These are phyloP conservation scores for Ophiostoma piceae DNA, from an alignment of 2,329 filamentous ascomycete genomes.

Conservation along the genomic window DNA sequence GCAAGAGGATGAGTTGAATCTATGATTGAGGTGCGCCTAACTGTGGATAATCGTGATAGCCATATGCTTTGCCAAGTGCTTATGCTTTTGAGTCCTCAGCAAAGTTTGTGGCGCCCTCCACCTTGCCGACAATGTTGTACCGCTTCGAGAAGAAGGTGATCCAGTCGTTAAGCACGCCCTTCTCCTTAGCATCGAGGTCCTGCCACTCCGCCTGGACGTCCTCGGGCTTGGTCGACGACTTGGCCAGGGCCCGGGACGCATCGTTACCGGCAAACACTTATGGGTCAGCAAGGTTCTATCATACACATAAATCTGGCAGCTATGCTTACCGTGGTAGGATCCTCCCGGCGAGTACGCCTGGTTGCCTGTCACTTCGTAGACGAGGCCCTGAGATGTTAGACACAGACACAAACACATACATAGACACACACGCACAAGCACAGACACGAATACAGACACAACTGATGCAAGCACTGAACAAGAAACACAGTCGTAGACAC, in stretches of 20 bases:
- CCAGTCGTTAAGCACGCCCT: conserved; percentile 84
- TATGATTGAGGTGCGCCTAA: not conserved
- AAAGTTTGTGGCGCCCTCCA: conserved; percentile 56
- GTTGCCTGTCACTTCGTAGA: conserved; percentile 92
- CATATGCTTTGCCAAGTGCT: too few relatives aligned
- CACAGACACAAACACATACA: not conserved
- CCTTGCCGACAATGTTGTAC: conserved; percentile 79
- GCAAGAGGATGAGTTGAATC: not conserved
- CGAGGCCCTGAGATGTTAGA: conserved; percentile 59
- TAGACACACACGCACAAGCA: not conserved
- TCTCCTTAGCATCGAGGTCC: conserved; percentile 77
- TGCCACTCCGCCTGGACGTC: conserved; percentile 80
- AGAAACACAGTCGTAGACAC: not conserved
- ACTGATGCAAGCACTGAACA: not conserved
- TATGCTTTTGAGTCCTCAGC: conserved; percentile 33
- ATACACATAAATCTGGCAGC: not conserved
- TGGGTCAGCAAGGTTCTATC: not conserved
- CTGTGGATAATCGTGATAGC: not conserved
- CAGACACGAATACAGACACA: not conserved
- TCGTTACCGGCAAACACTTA: conserved; percentile 94
- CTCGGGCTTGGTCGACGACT: conserved; percentile 78
- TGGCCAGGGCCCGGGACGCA: conserved; percentile 82
- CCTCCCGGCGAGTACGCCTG: conserved; percentile 77
- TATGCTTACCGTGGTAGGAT: conserved; percentile 70
- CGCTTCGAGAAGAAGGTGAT: conserved; percentile 93